Conservation (phyloP, 257 asterid species). For the Plantago ovata region DNA sequence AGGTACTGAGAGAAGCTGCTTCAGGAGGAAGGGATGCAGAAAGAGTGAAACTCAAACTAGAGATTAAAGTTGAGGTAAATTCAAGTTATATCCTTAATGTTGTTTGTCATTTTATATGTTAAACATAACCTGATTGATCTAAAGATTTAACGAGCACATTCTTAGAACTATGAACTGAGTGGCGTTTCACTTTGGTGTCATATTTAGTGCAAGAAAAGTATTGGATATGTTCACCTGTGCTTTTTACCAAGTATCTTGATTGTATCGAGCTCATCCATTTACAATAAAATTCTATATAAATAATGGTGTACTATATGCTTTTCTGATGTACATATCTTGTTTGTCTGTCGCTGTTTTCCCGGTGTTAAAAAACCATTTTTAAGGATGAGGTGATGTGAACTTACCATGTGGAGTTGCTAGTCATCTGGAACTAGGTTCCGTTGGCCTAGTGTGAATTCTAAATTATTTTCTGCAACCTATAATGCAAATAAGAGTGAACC, state of each 20-base stretch:
- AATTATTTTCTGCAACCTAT: background rate
- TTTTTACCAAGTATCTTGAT: background rate
- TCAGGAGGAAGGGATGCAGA: conserved; percentile 88
- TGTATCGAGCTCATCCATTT: background rate
- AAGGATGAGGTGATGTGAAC: too few species aligned
- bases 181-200: too few species aligned
- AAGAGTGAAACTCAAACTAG: conserved; percentile 77
- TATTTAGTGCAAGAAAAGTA: background rate
- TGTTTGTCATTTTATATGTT: background rate
- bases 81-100: conserved; percentile 2
- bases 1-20: conserved; percentile 91
- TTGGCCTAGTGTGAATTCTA: background rate
- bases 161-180: background rate
- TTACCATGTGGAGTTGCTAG: background rate
- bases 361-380: too few species aligned
- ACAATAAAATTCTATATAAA: too few species aligned
- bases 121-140: background rate
- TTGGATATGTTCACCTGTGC: background rate
- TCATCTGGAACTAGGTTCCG: background rate
- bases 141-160: background rate
- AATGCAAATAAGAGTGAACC: background rate
- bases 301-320: too few species aligned
- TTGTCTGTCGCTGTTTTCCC: too few species aligned
- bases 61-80: conserved; percentile 73
- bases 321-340: too few species aligned